Evolutionary conservation across 2,329 filamentous ascomycete genomes (phyloP).

Genomic region (Fusarium liriodendri): DNA sequence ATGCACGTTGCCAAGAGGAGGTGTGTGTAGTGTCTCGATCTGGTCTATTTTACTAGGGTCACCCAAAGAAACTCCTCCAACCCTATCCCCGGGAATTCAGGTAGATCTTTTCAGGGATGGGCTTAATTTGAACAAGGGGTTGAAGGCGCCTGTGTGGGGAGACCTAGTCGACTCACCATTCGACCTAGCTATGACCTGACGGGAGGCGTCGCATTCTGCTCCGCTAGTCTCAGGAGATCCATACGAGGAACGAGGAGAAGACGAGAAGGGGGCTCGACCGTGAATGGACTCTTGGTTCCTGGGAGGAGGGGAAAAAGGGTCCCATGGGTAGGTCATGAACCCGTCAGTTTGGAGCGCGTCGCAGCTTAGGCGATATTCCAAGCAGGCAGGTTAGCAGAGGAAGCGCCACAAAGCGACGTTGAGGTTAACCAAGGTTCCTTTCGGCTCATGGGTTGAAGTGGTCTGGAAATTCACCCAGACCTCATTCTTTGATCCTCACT

Average conservation of each 20-base stretch:
- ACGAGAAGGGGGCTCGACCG: neutral
- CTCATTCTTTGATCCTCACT: neutral
- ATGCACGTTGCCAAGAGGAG: conserved; percentile 4
- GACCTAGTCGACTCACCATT: neutral
- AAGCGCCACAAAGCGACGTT: conserved; percentile 5
- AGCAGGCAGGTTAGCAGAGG: neutral
- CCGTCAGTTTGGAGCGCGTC: conserved; percentile 5
- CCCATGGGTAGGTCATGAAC: neutral
- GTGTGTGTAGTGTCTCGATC: neutral
- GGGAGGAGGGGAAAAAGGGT: neutral
- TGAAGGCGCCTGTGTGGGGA: conserved; percentile 1
- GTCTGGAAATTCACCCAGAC: neutral
- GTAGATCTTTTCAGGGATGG: conserved; percentile 33
- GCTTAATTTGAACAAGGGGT: conserved; percentile 3
- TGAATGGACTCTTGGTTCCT: conserved; percentile 8
- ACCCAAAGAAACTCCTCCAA: neutral
- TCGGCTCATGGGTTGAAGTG: conserved; percentile 1
- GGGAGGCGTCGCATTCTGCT: neutral
- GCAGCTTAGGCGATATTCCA: neutral
- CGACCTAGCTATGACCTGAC: conserved; percentile 8
- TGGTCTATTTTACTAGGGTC: neutral
- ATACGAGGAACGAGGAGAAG: neutral
- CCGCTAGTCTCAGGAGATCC: neutral
- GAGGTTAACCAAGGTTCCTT: neutral
- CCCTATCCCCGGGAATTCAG: neutral